These are phyloP conservation scores for Penicillium occitanis DNA, from an alignment of 2,329 filamentous ascomycete genomes.

Conservation along the genomic window DNA sequence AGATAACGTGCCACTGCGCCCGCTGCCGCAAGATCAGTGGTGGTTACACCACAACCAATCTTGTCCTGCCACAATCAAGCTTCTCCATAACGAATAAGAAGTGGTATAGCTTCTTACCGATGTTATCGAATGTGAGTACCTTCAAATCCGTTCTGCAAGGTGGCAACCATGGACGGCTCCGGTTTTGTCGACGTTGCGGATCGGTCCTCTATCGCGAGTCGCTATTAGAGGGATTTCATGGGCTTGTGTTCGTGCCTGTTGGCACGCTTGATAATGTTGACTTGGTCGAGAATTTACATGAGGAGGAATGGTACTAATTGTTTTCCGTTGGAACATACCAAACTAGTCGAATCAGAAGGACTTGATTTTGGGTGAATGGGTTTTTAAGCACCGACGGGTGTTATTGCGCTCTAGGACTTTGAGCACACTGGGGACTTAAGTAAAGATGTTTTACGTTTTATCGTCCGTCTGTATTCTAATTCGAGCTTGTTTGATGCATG, in stretches of 20 bases:
- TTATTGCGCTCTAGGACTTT: too few species aligned
- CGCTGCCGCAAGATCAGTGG: conserved; percentile 10
- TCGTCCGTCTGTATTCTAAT: too few species aligned
- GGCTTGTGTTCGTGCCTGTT: conserved; percentile 1
- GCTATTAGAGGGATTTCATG: neutral
- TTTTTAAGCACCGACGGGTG: too few species aligned
- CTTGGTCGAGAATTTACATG: neutral
- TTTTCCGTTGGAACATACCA: too few species aligned
- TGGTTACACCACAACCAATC: conserved; percentile 1
- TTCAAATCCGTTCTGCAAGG: conserved; percentile 6
- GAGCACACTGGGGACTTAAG: too few species aligned
- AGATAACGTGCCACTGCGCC: conserved; percentile 1
- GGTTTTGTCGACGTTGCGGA: conserved; percentile 3
- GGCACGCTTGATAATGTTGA: conserved; percentile 7
- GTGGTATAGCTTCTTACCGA: neutral
- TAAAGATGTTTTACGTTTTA: too few species aligned
- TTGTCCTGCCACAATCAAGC: conserved; percentile 9
- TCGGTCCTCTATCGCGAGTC: conserved; percentile 4
- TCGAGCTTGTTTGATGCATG: too few species aligned
- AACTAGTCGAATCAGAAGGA: too few species aligned
- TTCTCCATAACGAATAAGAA: neutral
- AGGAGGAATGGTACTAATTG: conserved; percentile 1
- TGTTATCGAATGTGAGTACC: neutral
- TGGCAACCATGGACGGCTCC: neutral
- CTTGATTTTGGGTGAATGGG: too few species aligned